These are phyloP conservation scores for Candida tropicalis DNA, from an alignment of 1,139 yeast species.

Conservation along the genomic window DNA sequence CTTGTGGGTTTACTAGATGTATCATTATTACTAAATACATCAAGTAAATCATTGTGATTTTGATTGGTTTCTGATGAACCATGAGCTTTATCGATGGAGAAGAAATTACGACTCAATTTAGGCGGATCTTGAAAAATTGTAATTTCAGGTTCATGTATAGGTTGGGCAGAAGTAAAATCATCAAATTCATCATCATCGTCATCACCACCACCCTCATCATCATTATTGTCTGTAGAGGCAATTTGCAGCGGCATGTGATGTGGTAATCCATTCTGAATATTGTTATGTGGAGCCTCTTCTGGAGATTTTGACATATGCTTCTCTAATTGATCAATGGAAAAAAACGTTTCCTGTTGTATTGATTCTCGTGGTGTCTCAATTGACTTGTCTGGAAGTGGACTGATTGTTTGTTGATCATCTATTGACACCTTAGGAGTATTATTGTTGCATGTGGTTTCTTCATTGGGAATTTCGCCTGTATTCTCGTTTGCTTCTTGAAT, in stretches of 20 bases:
- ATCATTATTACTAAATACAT: conserved; percentile 6
- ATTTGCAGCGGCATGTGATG: no score
- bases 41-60: conserved; percentile 10
- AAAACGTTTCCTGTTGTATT: conserved; percentile 1
- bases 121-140: conserved; percentile 9
- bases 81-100: conserved; percentile 13
- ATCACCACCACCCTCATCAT: conserved; percentile 12
- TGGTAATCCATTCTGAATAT: no score
- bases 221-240: no score
- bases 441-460: background rate
- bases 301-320: conserved; percentile 6
- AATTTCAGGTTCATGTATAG: conserved; percentile 5
- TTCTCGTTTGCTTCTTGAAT: background rate
- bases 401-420: background rate
- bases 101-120: conserved; percentile 12
- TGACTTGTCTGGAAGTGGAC: background rate
- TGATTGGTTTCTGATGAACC: background rate
- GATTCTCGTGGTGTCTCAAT: background rate
- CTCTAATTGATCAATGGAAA: conserved; percentile 12
- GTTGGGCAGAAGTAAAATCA: conserved; percentile 22
- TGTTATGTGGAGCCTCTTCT: background rate
- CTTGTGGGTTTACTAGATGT: conserved; percentile 3
- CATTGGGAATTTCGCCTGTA: background rate
- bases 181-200: conserved; percentile 22
- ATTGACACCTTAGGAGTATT: background rate